phyloP scores from a whole-genome alignment of 2,329 filamentous ascomycete genomes.

The Ophiostoma ulmi region DNA sequence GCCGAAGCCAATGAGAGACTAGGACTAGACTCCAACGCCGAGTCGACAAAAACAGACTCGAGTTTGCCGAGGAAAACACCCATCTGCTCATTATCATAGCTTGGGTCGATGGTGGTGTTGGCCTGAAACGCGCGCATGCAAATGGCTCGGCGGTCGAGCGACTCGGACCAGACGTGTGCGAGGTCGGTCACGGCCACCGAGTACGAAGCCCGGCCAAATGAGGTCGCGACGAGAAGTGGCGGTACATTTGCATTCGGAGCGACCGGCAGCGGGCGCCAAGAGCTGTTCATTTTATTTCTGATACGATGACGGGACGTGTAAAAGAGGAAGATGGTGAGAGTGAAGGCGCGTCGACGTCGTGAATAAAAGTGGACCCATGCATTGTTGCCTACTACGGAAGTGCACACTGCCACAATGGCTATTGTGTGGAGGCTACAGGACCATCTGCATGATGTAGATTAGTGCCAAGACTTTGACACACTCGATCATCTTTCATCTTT shows the following conservation, averaged over 20 bases:
- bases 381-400: background rate
- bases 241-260: slow-evolving; percentile 30
- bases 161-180: slow-evolving; percentile 67
- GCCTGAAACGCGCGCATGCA: slow-evolving; percentile 56
- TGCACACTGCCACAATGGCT: background rate
- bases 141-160: slow-evolving; percentile 56
- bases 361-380: background rate
- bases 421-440: background rate
- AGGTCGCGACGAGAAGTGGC: slow-evolving; percentile 55
- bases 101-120: slow-evolving; percentile 68
- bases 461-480: background rate
- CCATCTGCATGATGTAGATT: background rate
- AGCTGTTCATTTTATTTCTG: background rate
- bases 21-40: slow-evolving; percentile 39
- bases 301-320: background rate
- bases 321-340: background rate
- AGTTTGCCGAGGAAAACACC: slow-evolving; percentile 62
- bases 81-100: slow-evolving; percentile 63
- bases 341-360: background rate
- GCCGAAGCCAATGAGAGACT: slow-evolving; percentile 32
- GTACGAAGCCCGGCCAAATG: slow-evolving; percentile 53
- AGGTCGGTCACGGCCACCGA: slow-evolving; percentile 65
- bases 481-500: background rate
- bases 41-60: slow-evolving; percentile 20
- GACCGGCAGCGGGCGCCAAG: slow-evolving; percentile 27